phyloP scores from a whole-genome alignment of 805 yeast genomes.

The Jamesozyma spencerorum region DNA sequence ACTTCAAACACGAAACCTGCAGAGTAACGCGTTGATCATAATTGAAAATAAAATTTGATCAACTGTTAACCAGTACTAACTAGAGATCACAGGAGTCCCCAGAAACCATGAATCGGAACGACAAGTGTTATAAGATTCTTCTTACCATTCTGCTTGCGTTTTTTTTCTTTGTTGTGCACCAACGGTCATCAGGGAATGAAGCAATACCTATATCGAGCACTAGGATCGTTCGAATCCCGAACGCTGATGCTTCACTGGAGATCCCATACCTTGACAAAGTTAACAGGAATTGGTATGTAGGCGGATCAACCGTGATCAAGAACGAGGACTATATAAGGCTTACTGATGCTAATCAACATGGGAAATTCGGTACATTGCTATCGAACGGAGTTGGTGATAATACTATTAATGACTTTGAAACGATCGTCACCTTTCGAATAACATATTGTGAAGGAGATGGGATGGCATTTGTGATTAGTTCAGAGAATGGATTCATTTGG shows the following conservation, averaged over 20 bases:
- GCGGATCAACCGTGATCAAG: slow-evolving; percentile 24
- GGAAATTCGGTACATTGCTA: slow-evolving; percentile 17
- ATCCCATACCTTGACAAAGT: slow-evolving; percentile 25
- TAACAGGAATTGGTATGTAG: slow-evolving; percentile 24
- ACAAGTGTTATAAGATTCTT: too few relatives aligned
- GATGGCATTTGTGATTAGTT: slow-evolving; percentile 18
- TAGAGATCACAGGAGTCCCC: too few relatives aligned
- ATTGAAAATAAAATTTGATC: background rate
- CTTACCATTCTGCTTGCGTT: too few relatives aligned
- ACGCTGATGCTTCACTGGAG: slow-evolving; percentile 22
- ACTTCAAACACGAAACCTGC: background rate
- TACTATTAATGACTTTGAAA: slow-evolving; percentile 27
- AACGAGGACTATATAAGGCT: slow-evolving; percentile 20
- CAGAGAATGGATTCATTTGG: slow-evolving; percentile 24
- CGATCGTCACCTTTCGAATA: slow-evolving; percentile 14
- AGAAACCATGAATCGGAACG: too few relatives aligned
- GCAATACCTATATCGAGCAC: too few relatives aligned
- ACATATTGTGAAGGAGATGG: slow-evolving; percentile 20
- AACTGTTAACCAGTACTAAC: background rate
- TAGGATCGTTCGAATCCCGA: slow-evolving; percentile 9
- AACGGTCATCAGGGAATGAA: too few relatives aligned
- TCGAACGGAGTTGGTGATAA: slow-evolving; percentile 30
- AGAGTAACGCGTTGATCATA: background rate
- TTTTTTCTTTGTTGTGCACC: too few relatives aligned
- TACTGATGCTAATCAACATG: slow-evolving; percentile 10